Evolutionary conservation across 305 asterid genomes (phyloP), one percentile per base, ranked within the genome.

Genomic region (Fraxinus paxiana): DNA sequence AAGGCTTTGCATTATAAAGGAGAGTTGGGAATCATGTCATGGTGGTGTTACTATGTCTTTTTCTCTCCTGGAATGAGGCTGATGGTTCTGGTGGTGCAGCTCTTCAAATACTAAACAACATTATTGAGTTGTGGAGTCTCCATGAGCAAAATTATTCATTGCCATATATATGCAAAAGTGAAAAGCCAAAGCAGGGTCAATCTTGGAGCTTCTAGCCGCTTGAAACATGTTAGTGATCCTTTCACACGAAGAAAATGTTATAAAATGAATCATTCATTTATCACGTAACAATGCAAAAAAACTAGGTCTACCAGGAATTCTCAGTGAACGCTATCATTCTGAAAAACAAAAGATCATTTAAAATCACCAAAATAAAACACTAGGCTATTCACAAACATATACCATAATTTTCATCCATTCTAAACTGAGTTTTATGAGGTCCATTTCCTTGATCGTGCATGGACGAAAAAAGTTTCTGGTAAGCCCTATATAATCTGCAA

Each of bases 351-450:
- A 80, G 37, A 78, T 34, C 81, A 35, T 13, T 73, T 5, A 54
- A 67, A 59, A 38, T 1, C 54, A 6, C 75, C 63, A 31, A 22
- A 79, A 24, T 34, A 69, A 79, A 67, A 59, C 77, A 54, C 69
- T 37, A 37, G 33, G 74, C 26, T 51, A 76, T 72, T 38, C 51
- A 80, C 54, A 70, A 80, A 59, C 73, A 38, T 61, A n/a, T 89
- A 96, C 99, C 99, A 84, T 93, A 92, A 87, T 90, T 90, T 84
- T 91, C 96, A 83, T 96, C 98, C 92, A 98, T 91, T 88, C 98
- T 91, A 79, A 94, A 96, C 88, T 93, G 98, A 81, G 99, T 94
- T 88, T 90, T 96, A 87, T 96, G 97, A 65, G 97, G 97, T 81
- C 98, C 97, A 46, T 77, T 82, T 83, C 85, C 95, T 81, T 90